A percentile compares a stretch with the other conserved stretches of the same genome.
Evolutionary conservation across 352 stramenopile species (phyloP).

Genomic region (Globisporangium nodosum): DNA sequence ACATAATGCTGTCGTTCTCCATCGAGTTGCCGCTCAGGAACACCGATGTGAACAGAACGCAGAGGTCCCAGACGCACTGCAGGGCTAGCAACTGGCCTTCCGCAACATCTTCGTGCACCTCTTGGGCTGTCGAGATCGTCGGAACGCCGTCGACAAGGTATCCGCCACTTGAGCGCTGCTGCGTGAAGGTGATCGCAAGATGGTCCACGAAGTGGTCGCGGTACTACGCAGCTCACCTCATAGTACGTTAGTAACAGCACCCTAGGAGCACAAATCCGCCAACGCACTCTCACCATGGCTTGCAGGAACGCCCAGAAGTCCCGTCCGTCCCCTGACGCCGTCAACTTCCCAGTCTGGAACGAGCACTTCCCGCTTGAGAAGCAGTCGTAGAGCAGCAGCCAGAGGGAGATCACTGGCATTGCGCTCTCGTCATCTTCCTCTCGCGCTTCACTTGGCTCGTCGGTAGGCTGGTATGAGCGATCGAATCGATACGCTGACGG

Average conservation of each 20-base stretch:
- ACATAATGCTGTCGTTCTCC: constrained; percentile 6
- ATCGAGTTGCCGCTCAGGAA: constrained; percentile 1
- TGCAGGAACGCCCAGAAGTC: constrained; percentile 56
- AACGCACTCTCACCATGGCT: constrained; percentile 20
- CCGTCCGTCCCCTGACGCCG: constrained; percentile 18
- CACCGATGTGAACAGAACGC: constrained; percentile 11
- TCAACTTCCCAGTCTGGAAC: constrained; percentile 16
- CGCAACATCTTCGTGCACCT: constrained; percentile 6
- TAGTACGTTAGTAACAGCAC: neutral
- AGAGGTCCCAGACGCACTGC: constrained; percentile 18
- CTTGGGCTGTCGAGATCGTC: constrained; percentile 6
- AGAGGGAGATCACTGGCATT: constrained; percentile 49
- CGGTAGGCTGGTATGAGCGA: too few species aligned
- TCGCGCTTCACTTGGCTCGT: neutral
- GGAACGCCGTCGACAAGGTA: constrained; percentile 27
- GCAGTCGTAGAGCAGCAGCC: constrained; percentile 45
- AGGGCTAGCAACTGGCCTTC: constrained; percentile 19
- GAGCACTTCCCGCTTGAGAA: constrained; percentile 19
- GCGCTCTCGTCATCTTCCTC: neutral
- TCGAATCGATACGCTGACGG: constrained; percentile 48
- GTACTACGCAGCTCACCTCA: constrained; percentile 3
- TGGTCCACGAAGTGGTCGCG: constrained; percentile 26
- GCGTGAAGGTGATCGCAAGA: constrained; percentile 33
- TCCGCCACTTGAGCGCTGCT: constrained; percentile 30
- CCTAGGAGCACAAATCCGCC: neutral